Evolutionary conservation across 495 filamentous ascomycete genomes (phyloP).

Genomic region (Penicillium pulvis): DNA sequence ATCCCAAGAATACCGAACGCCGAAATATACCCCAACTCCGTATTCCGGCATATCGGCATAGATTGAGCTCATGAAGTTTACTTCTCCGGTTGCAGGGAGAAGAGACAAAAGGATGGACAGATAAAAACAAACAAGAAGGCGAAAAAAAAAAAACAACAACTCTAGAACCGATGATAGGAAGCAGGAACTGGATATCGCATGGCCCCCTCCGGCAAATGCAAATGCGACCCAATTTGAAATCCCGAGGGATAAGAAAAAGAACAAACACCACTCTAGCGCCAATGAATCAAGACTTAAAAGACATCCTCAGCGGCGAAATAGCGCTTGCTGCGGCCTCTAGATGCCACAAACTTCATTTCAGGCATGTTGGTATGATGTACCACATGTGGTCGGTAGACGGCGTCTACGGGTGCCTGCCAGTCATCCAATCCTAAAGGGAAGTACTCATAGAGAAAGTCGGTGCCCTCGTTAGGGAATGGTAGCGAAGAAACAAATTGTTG

Average conservation of each 20-base stretch:
- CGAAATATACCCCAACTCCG: neutral
- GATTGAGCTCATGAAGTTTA: slow-evolving; percentile 11
- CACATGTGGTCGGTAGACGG: slow-evolving; percentile 88
- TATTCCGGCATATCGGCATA: slow-evolving; percentile 3
- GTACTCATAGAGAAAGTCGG: slow-evolving; percentile 86
- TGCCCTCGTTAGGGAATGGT: slow-evolving; percentile 67
- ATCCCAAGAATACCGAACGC: slow-evolving; percentile 3
- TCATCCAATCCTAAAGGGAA: slow-evolving; percentile 88
- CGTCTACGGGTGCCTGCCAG: slow-evolving; percentile 90
- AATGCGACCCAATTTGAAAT: slow-evolving; percentile 19
- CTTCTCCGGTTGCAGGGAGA: neutral
- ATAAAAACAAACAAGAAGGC: slow-evolving; percentile 1
- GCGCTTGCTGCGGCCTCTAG: slow-evolving; percentile 71
- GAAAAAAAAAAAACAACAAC: slow-evolving; percentile 6
- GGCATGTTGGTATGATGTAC: slow-evolving; percentile 85
- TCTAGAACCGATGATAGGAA: slow-evolving; percentile 1
- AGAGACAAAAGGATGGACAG: slow-evolving; percentile 16
- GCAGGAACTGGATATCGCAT: slow-evolving; percentile 10
- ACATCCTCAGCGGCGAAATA: slow-evolving; percentile 76
- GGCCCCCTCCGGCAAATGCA: slow-evolving; percentile 24
- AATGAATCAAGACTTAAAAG: slow-evolving; percentile 28
- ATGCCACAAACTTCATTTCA: slow-evolving; percentile 72
- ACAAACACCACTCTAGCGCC: slow-evolving; percentile 16
- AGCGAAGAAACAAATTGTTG: slow-evolving; percentile 42
- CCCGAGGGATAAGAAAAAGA: slow-evolving; percentile 2